phyloP scores from a whole-genome alignment of 345 rosid species.

The Rhodamnia rubescens region DNA sequence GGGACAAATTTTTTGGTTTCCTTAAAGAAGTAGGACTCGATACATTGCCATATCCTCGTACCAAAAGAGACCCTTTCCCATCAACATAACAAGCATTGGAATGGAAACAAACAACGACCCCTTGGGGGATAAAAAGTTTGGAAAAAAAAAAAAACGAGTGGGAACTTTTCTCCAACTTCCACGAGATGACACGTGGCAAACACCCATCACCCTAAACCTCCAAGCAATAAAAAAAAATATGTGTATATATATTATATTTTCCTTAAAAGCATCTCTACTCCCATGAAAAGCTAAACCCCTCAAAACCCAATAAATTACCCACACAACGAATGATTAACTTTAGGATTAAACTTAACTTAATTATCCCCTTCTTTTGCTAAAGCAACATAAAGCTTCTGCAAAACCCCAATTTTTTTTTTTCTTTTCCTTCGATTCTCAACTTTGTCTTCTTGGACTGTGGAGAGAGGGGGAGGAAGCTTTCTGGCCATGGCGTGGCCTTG shows the following conservation, averaged over 20 bases:
- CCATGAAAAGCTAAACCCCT: conserved; percentile 9
- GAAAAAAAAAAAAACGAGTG: not conserved
- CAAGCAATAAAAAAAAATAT: not conserved
- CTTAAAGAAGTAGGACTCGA: not conserved
- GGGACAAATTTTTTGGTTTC: not conserved
- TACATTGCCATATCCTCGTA: not conserved
- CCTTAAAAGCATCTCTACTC: conserved; percentile 23
- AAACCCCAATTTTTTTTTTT: not conserved
- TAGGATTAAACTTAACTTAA: not conserved
- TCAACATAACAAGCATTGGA: not conserved
- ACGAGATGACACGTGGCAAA: not conserved
- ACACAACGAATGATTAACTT: not conserved
- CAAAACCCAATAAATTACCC: not conserved
- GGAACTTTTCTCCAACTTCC: not conserved
- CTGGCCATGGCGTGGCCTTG: not conserved
- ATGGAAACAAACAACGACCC: not conserved
- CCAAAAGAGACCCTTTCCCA: not conserved
- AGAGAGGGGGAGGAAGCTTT: not conserved
- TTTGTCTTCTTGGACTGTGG: not conserved
- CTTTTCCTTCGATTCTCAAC: not conserved
- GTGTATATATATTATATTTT: conserved; percentile 4
- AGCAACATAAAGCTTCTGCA: conserved; percentile 1
- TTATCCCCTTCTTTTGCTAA: not conserved
- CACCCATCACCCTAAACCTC: not conserved
- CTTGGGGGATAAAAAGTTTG: not conserved